Percentiles rank a stretch among this genome's conserved stretches.
Conservation (phyloP, 2,329 filamentous ascomycete species). For the Hymenoscyphus fructigenus region DNA sequence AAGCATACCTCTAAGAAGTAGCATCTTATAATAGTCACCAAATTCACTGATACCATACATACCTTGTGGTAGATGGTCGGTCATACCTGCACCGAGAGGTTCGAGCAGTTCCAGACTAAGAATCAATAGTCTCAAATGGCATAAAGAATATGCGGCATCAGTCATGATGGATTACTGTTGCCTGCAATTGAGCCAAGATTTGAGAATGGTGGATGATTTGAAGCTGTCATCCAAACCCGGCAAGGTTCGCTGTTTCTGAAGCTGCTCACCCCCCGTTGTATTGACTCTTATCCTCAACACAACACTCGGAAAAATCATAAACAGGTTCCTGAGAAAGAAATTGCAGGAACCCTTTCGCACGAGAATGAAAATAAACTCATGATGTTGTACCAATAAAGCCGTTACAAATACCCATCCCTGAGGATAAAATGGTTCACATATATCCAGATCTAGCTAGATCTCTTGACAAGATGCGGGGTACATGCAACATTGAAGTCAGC, state of each 20-base stretch:
- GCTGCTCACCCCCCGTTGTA: neutral
- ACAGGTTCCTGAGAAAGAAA: neutral
- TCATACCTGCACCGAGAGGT: too few relatives aligned
- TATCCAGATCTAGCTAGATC: neutral
- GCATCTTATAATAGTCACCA: too few relatives aligned
- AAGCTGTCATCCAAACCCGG: too few relatives aligned
- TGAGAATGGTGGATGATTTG: too few relatives aligned
- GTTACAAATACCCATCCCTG: neutral
- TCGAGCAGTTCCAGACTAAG: too few relatives aligned
- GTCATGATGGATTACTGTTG: too few relatives aligned
- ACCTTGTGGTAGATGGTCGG: too few relatives aligned
- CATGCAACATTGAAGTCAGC: neutral
- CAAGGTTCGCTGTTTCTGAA: neutral
- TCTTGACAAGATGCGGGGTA: neutral
- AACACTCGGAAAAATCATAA: neutral
- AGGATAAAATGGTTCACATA: neutral
- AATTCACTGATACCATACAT: too few relatives aligned
- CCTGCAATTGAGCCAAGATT: too few relatives aligned
- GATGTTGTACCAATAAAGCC: neutral
- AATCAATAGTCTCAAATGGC: too few relatives aligned
- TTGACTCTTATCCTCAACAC: neutral
- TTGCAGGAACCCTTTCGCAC: neutral
- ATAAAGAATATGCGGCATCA: too few relatives aligned
- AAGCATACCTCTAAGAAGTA: too few relatives aligned
- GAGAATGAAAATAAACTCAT: neutral